These are phyloP conservation scores for Clohesyomyces aquaticus DNA, from an alignment of 495 filamentous ascomycete species.

Conservation along the genomic window DNA sequence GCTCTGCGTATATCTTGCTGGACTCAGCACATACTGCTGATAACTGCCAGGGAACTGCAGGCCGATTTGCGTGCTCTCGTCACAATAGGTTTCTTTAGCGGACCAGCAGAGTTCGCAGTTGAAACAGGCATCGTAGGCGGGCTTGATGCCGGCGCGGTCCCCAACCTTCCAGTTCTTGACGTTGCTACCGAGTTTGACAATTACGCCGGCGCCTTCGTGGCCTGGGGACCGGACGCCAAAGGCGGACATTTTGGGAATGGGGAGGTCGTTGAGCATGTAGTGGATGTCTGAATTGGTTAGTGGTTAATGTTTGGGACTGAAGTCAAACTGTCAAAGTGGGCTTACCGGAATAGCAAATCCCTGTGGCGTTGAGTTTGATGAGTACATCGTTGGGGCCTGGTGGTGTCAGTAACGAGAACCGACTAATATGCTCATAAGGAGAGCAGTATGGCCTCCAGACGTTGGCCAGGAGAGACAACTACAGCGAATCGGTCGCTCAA, in stretches of 20 bases:
- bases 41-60: constrained; percentile 42
- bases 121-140: constrained; percentile 57
- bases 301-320: too few relatives aligned
- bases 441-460: neutral
- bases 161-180: constrained; percentile 61
- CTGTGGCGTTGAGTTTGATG: constrained; percentile 54
- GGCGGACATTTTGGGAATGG: constrained; percentile 51
- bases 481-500: too few relatives aligned
- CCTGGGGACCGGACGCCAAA: constrained; percentile 56
- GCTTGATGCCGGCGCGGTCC: constrained; percentile 64
- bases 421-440: neutral
- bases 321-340: too few relatives aligned
- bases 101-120: constrained; percentile 54
- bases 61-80: constrained; percentile 12
- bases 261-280: constrained; percentile 53
- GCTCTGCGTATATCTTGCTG: constrained; percentile 49
- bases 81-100: constrained; percentile 53
- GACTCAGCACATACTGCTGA: constrained; percentile 47
- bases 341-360: constrained; percentile 54
- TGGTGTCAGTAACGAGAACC: neutral
- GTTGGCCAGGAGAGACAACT: too few relatives aligned
- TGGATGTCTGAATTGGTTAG: too few relatives aligned
- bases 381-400: constrained; percentile 55
- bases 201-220: constrained; percentile 60
- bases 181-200: constrained; percentile 56